These are phyloP conservation scores for Luffa aegyptiaca DNA, from an alignment of 306 rosid genomes.

Conservation along the genomic window DNA sequence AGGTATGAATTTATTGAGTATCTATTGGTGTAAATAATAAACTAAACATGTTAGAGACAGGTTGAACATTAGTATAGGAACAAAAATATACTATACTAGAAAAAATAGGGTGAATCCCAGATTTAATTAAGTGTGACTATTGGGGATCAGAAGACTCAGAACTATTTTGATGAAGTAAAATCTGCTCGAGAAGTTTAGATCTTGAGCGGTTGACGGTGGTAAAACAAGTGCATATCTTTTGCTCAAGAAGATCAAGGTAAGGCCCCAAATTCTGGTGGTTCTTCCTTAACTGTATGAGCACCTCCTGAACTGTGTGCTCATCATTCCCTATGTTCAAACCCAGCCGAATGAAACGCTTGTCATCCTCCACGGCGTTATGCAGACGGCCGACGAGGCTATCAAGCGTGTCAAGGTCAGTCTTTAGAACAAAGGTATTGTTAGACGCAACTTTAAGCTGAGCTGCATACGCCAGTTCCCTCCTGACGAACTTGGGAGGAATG, in stretches of 20 bases:
- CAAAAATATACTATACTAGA: background rate
- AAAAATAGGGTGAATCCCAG: background rate
- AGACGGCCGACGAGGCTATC: constrained; percentile 44
- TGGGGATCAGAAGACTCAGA: background rate
- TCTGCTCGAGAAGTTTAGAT: constrained; percentile 31
- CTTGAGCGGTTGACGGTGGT: constrained; percentile 48
- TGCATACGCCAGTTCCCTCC: constrained; percentile 20
- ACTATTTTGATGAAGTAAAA: constrained; percentile 1
- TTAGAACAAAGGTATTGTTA: constrained; percentile 29
- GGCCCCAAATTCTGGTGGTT: constrained; percentile 22
- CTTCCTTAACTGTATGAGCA: constrained; percentile 43
- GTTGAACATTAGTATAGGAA: background rate
- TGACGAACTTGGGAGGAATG: constrained; percentile 14
- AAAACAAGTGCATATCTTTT: constrained; percentile 38
- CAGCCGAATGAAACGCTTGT: constrained; percentile 28
- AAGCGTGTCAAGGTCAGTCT: constrained; percentile 38
- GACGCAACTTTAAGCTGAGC: constrained; percentile 60
- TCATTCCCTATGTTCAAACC: constrained; percentile 47
- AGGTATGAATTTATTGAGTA: background rate
- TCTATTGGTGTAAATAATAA: background rate
- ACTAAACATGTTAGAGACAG: constrained; percentile 1
- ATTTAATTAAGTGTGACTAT: background rate
- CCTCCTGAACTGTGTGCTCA: constrained; percentile 45
- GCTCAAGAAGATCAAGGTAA: constrained; percentile 42
- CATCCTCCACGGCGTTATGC: constrained; percentile 35